Percentiles rank a stretch among this genome's conserved stretches.
Evolutionary conservation across 2,329 filamentous ascomycete genomes (phyloP).

Genomic region (Nemania serpens): DNA sequence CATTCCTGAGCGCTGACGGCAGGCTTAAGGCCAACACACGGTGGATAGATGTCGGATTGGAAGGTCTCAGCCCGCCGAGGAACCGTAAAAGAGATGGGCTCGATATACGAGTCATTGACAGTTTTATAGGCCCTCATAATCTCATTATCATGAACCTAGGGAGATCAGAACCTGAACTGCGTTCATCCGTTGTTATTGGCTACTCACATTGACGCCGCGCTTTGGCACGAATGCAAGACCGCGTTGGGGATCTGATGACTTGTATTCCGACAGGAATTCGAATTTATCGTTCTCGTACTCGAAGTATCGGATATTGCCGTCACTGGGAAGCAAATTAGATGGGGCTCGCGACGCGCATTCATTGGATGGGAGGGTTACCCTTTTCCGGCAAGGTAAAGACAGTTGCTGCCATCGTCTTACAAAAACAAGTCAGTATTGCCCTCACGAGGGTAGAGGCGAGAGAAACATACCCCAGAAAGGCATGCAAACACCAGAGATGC

Average conservation of each 20-base stretch:
- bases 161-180: slow-evolving; percentile 11
- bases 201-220: slow-evolving; percentile 82
- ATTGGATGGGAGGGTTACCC: slow-evolving; percentile 63
- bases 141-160: slow-evolving; percentile 88
- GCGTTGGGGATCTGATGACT: slow-evolving; percentile 92
- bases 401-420: slow-evolving; percentile 85
- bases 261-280: slow-evolving; percentile 95
- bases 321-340: slow-evolving; percentile 57
- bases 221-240: slow-evolving; percentile 94
- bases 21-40: slow-evolving; percentile 77
- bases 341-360: slow-evolving; percentile 10
- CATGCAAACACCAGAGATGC: slow-evolving; percentile 97
- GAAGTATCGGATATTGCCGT: slow-evolving; percentile 98
- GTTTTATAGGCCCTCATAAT: slow-evolving; percentile 97
- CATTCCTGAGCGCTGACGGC: slow-evolving; percentile 82
- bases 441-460: neutral
- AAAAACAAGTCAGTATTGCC: slow-evolving; percentile 33
- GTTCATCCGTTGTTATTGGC: neutral
- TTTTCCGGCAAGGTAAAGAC: slow-evolving; percentile 94
- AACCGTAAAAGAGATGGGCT: slow-evolving; percentile 97
- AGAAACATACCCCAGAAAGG: slow-evolving; percentile 82
- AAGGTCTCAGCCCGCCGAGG: slow-evolving; percentile 91
- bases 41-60: slow-evolving; percentile 96
- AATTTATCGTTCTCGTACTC: slow-evolving; percentile 99
- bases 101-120: slow-evolving; percentile 90